phyloP scores from a whole-genome alignment of 139 green algal species.

The Zygnema cylindricum region DNA sequence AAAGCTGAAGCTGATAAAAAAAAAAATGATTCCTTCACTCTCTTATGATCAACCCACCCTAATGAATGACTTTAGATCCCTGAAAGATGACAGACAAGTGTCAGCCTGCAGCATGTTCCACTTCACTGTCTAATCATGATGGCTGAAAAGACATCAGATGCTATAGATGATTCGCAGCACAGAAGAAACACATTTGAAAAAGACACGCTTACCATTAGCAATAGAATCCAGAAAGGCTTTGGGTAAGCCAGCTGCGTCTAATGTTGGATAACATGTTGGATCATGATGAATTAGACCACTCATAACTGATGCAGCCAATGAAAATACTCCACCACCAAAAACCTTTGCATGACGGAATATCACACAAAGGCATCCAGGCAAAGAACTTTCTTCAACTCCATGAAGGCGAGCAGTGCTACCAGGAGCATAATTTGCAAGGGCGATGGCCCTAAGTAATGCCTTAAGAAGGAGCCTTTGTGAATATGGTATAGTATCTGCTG shows the following conservation, averaged over 20 bases:
- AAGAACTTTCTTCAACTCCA: constrained; percentile 44
- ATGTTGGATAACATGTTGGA: constrained; percentile 78
- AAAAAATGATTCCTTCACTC: too few species aligned
- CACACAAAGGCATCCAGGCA: constrained; percentile 70
- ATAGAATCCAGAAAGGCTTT: constrained; percentile 76
- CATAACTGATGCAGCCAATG: constrained; percentile 84
- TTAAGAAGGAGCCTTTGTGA: constrained; percentile 77
- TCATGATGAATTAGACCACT: constrained; percentile 92
- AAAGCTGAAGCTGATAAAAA: too few species aligned
- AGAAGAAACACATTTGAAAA: too few species aligned
- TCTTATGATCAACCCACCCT: too few species aligned
- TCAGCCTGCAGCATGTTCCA: too few species aligned
- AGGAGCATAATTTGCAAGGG: constrained; percentile 79
- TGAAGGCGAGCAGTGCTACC: constrained; percentile 50
- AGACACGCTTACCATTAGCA: constrained; percentile 27
- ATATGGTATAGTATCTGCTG: neutral
- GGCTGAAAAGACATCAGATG: too few species aligned
- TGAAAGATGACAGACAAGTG: too few species aligned
- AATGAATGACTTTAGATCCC: too few species aligned
- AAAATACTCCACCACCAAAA: constrained; percentile 89
- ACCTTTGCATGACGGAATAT: constrained; percentile 77
- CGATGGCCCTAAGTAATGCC: constrained; percentile 83
- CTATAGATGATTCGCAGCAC: too few species aligned
- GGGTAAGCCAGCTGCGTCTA: constrained; percentile 82
- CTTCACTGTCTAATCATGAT: too few species aligned